Percentiles rank a stretch among this genome's conserved stretches.
Evolutionary conservation across 1,284 basidiomycete species (phyloP).

Genomic region (Boletus calvinii): DNA sequence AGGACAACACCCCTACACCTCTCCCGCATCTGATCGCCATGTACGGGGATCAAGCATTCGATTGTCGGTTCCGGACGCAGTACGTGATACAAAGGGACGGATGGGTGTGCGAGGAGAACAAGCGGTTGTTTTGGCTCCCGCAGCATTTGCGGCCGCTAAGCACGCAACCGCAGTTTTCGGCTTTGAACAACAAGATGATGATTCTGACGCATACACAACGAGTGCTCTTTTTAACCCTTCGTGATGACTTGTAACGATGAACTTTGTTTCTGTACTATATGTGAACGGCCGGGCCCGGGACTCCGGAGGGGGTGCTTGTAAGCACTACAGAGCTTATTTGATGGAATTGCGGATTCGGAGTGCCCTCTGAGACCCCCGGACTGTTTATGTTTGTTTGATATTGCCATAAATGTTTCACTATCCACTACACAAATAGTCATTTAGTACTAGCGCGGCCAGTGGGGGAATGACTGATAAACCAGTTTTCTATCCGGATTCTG

Average conservation of each 20-base stretch:
- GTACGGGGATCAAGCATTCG: constrained; percentile 2
- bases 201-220: constrained; percentile 11
- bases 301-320: too few species aligned
- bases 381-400: too few species aligned
- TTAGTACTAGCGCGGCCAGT: too few species aligned
- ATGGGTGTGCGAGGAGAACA: constrained; percentile 13
- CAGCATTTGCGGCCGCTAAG: constrained; percentile 13
- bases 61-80: constrained; percentile 3
- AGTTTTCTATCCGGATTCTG: too few species aligned
- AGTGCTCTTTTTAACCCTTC: constrained; percentile 7
- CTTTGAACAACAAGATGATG: constrained; percentile 9
- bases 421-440: too few species aligned
- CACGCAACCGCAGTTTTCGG: not conserved
- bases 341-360: too few species aligned
- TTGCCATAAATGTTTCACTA: too few species aligned
- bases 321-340: too few species aligned
- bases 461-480: too few species aligned
- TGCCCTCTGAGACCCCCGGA: too few species aligned
- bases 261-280: too few species aligned
- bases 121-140: constrained; percentile 15
- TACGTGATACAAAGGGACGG: constrained; percentile 13
- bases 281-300: too few species aligned
- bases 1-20: not conserved
- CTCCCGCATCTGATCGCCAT: constrained; percentile 7
- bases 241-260: not conserved